phyloP scores from a whole-genome alignment of 1,139 yeast genomes.

The Yamadazyma epiphylla region DNA sequence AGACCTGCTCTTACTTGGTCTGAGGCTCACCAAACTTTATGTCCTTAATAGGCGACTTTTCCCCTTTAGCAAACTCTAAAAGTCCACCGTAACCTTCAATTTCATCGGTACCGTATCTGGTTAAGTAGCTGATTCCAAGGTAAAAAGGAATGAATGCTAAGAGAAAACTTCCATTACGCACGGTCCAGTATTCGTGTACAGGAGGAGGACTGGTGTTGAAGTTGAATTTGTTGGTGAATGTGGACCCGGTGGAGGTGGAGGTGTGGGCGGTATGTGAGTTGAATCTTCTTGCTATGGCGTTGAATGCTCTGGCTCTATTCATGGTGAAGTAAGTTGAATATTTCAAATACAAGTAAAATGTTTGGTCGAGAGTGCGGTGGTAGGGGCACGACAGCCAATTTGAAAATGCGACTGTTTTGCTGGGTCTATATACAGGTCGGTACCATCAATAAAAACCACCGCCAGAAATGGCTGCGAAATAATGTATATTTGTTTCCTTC shows the following conservation, averaged over 20 bases:
- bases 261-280: slow-evolving; percentile 24
- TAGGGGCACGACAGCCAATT: too few species aligned
- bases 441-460: too few species aligned
- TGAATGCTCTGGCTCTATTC: slow-evolving; percentile 1
- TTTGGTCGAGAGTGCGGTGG: neutral
- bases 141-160: slow-evolving; percentile 39
- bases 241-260: slow-evolving; percentile 18
- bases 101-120: slow-evolving; percentile 28
- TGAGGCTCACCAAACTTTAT: slow-evolving; percentile 40
- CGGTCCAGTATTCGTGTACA: slow-evolving; percentile 47
- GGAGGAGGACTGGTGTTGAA: slow-evolving; percentile 47
- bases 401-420: too few species aligned
- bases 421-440: too few species aligned
- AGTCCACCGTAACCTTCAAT: slow-evolving; percentile 32
- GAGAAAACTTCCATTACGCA: slow-evolving; percentile 33
- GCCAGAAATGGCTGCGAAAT: too few species aligned
- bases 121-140: slow-evolving; percentile 31
- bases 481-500: too few species aligned
- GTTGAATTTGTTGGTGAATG: slow-evolving; percentile 42
- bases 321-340: neutral
- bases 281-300: slow-evolving; percentile 18
- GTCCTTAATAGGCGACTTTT: slow-evolving; percentile 35
- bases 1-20: slow-evolving; percentile 3
- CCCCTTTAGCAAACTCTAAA: slow-evolving; percentile 32
- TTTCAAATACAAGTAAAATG: neutral